Evolutionary conservation across 352 stramenopile genomes (phyloP), one percentile per base, ranked within the genome.

Genomic region (Salisapilia sapeloensis): DNA sequence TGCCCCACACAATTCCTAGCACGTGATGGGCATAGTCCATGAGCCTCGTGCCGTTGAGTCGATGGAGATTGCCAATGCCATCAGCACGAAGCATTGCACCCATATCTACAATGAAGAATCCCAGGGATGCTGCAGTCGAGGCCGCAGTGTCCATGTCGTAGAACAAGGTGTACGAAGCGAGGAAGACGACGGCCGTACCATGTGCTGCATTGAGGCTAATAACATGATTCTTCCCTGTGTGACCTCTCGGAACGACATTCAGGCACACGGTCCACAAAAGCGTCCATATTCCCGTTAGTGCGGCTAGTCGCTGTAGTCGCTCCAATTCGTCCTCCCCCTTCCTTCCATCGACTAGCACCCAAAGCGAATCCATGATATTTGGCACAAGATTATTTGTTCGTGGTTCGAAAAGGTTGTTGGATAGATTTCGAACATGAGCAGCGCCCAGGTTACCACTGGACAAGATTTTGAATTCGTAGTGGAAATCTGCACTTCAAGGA

Each of bases 21-120:
- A 76, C 26, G 47, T 84, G 69, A 36, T 84, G 65, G 8, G 33
- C 55, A 35, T 84, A 84, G 49, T 84, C 69, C 69, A 84, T 69
- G 20, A 60, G 42, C 4, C 65, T 44, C 36, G 69, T 67, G 15
- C 48, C 52, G 24, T 61, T 44, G 13, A 82, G 43, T 32, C 28
- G 20, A 2, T 38, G 24, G 6, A 72, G 40, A 27, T 56, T 58
- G 15, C 13, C 24, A 14, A 77, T 21, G 6, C 61, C 60, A 25
- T 81, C 65, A 12, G 46, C 45, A 32, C 56, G 25, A 20, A 78
- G 27, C 69, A 84, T 84, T 6, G 53, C 65, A 15, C 50, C 43
- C 13, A 81, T 51, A 33, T 84, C 69, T 33, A 84, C 62, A 38
- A 80, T 46, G 43, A 82, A 84, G 42, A 58, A 82, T 5, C 51